A percentile compares a stretch with the other conserved stretches of the same genome.
Conservation (phyloP, 169 alveolate genomes). For the Plasmodium berghei region DNA sequence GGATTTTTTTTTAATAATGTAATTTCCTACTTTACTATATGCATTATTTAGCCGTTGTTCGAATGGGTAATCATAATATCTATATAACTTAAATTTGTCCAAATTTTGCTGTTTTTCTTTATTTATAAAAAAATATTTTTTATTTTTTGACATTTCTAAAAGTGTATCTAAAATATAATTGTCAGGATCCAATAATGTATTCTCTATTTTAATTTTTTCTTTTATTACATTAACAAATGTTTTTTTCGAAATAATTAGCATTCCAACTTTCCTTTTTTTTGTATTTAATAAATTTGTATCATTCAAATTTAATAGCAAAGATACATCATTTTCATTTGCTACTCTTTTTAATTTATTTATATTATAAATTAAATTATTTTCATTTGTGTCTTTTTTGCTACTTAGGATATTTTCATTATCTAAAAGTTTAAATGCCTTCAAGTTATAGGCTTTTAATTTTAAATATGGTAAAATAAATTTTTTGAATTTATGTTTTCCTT, state of each 20-base stretch:
- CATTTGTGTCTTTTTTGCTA: background rate
- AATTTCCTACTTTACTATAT: background rate
- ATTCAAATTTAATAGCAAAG: slow-evolving; percentile 15
- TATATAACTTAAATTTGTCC: background rate
- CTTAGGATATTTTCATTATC: slow-evolving; percentile 8
- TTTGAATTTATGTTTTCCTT: slow-evolving; percentile 27
- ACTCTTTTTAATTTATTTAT: slow-evolving; percentile 39
- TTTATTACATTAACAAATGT: slow-evolving; percentile 44
- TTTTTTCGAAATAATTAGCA: slow-evolving; percentile 28
- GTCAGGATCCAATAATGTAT: background rate
- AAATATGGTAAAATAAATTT: slow-evolving; percentile 38
- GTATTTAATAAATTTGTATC: background rate
- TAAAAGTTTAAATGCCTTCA: background rate
- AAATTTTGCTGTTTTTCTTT: background rate
- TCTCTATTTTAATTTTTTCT: background rate
- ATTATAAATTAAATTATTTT: background rate
- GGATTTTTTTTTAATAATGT: background rate
- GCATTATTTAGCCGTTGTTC: background rate
- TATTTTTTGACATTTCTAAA: slow-evolving; percentile 32
- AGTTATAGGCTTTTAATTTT: slow-evolving; percentile 12
- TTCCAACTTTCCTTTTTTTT: background rate
- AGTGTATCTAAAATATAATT: slow-evolving; percentile 11
- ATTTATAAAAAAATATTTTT: slow-evolving; percentile 11
- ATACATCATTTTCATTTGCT: slow-evolving; percentile 46
- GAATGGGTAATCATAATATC: background rate